Base-by-base conservation (phyloP, 1,284 basidiomycete genomes). In the Malassezia furfur region DNA sequence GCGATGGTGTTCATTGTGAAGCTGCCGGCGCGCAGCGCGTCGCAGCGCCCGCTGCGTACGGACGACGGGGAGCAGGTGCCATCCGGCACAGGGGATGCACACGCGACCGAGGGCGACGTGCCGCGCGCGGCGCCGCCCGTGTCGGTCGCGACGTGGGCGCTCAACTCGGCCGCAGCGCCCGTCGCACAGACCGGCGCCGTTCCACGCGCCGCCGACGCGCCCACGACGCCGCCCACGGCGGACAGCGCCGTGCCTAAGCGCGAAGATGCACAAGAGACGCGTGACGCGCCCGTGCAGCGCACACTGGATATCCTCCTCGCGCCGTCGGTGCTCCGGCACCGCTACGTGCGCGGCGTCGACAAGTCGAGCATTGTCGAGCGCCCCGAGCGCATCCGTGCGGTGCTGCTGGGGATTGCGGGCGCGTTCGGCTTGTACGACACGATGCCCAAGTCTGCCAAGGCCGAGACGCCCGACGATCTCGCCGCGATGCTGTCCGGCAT, bases 331-430 rank as follows among this genome's bases (percentile, higher is more conserved):
- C 59, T 72, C n/a, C 51, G 60, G 12, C 72, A 74, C 48, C 51
- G 62, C 38, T 74, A 68, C 50, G 68, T 74, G 17, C 67, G 72
- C 21, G 64, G 66, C 5, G 54, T 69, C 7, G 68, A 72, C 49
- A 65, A 66, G 48, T 64, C 63, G 25, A 59, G 61, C 36, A 69
- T 74, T 43, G 72, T 74, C 12, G 72, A 74, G 52, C 59, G 72
- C 14, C 72, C 72, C 12, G 70, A 74, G 43, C 59, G 72, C 17
- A 63, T 74, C 17, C 64, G 69, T 15, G 72, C 70, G 3, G 65
- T 66, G 10, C 53, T 69, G 9, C 63, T 74, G 22, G 72, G 70
- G 7, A 51, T 72, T 14, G 56, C 70, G 0, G 62, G 59, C 0
- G 61, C 63, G 2, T 60, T 63, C 30, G 68, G 64, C 44, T 25